A percentile compares a stretch with the other conserved stretches of the same genome.
phyloP scores from a whole-genome alignment of 805 yeast genomes.

The Diddensiella caesifluorescens region DNA sequence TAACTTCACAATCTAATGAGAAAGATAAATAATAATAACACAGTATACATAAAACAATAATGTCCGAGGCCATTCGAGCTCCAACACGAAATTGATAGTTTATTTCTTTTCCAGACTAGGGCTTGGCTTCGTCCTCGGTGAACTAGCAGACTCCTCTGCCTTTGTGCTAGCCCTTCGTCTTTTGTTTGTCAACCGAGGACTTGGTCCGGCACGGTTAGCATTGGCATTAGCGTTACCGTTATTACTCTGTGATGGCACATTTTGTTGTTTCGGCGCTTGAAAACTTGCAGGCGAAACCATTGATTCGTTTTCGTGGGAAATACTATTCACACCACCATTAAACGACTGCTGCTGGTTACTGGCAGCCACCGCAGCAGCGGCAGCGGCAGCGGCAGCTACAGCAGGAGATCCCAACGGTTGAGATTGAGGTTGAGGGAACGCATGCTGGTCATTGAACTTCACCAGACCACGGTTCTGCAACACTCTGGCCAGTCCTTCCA shows the following conservation, averaged over 20 bases:
- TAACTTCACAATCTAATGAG: too few relatives aligned
- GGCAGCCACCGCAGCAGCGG: conserved; percentile 4
- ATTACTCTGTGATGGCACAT: not conserved
- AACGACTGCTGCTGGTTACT: conserved; percentile 3
- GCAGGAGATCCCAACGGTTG: too few relatives aligned
- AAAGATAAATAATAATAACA: too few relatives aligned
- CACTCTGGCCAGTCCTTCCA: conserved; percentile 27
- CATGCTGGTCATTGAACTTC: too few relatives aligned
- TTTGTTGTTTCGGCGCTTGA: not conserved
- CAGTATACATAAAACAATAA: too few relatives aligned
- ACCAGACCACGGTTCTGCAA: conserved; percentile 30
- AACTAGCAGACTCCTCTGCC: conserved; percentile 5
- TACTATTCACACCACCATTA: conserved; percentile 4
- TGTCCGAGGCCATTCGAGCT: too few relatives aligned
- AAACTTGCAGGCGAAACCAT: conserved; percentile 3
- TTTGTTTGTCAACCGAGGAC: conserved; percentile 8
- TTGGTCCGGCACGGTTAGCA: conserved; percentile 2
- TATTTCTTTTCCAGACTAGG: conserved; percentile 14
- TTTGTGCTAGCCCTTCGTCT: conserved; percentile 12
- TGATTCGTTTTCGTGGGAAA: not conserved
- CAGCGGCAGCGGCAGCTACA: conserved; percentile 3
- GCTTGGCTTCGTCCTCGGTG: conserved; percentile 13
- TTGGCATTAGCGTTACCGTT: not conserved
- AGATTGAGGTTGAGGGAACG: too few relatives aligned
- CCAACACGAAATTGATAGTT: too few relatives aligned